Percentiles rank a stretch among this genome's conserved stretches.
Evolutionary conservation across 768 basidiomycete genomes (phyloP).

Genomic region (Sarcodon sp.): DNA sequence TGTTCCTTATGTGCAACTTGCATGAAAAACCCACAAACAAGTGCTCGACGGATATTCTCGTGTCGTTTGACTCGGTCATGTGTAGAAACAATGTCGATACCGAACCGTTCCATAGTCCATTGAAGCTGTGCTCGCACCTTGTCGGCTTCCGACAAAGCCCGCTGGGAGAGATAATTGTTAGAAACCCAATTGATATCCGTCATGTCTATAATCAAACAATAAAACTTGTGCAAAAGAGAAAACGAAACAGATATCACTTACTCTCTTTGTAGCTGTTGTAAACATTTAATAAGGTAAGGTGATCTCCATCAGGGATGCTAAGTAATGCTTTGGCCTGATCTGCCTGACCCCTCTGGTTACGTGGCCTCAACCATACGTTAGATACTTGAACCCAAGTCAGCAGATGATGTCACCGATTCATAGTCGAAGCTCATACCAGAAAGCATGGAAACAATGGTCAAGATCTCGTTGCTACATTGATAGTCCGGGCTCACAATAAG

Average conservation of each 20-base stretch:
- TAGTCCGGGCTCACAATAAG: conserved; percentile 92
- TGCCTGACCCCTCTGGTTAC: conserved; percentile 79
- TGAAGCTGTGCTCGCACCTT: conserved; percentile 86
- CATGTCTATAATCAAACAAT: conserved; percentile 31
- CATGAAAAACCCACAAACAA: conserved; percentile 96
- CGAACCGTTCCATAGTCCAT: conserved; percentile 84
- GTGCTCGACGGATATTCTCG: conserved; percentile 63
- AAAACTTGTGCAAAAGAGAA: neutral
- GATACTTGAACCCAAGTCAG: conserved; percentile 43
- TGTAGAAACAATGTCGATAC: conserved; percentile 55
- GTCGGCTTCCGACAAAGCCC: conserved; percentile 82
- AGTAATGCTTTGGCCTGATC: conserved; percentile 84
- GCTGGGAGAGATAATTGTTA: conserved; percentile 75
- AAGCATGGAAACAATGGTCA: conserved; percentile 94
- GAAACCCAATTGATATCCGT: conserved; percentile 84
- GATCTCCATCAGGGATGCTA: conserved; percentile 92
- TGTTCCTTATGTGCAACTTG: conserved; percentile 93
- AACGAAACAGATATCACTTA: conserved; percentile 21
- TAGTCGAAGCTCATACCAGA: conserved; percentile 41
- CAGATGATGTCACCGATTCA: neutral
- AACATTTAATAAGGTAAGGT: conserved; percentile 88
- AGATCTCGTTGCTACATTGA: conserved; percentile 89
- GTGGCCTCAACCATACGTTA: conserved; percentile 89
- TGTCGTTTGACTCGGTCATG: conserved; percentile 41
- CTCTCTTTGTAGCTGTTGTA: conserved; percentile 87